Percentiles rank a stretch among this genome's conserved stretches.
phyloP scores from a whole-genome alignment of 2,329 filamentous ascomycete species.

The Eutypella sp. region DNA sequence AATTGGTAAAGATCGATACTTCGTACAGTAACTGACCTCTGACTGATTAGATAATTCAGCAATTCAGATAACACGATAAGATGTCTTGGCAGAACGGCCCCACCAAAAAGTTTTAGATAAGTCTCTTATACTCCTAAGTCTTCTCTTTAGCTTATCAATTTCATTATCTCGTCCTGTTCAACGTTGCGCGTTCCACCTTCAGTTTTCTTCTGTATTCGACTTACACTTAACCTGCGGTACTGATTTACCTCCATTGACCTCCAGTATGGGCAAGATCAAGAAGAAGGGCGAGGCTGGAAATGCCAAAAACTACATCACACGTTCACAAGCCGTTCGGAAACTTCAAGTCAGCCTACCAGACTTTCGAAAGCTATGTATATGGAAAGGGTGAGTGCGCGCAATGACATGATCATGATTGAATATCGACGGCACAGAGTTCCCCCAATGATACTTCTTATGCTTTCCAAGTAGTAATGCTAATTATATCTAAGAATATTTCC shows the following conservation, averaged over 20 bases:
- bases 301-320: slow-evolving; percentile 97
- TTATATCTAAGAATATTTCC: slow-evolving; percentile 67
- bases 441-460: no score
- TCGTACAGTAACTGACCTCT: no score
- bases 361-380: slow-evolving; percentile 97
- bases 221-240: no score
- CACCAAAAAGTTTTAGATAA: slow-evolving; percentile 1
- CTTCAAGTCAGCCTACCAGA: slow-evolving; percentile 95
- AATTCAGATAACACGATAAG: background rate
- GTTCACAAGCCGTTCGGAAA: slow-evolving; percentile 95
- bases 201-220: no score
- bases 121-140: slow-evolving; percentile 9
- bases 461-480: no score
- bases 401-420: background rate
- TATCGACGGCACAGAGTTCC: no score
- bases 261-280: slow-evolving; percentile 70
- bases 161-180: no score
- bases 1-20: no score
- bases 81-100: background rate
- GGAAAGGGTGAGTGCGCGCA: slow-evolving; percentile 62
- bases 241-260: background rate
- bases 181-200: no score
- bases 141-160: background rate
- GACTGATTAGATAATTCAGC: background rate
- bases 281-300: slow-evolving; percentile 90